phyloP scores from a whole-genome alignment of 1,284 basidiomycete species.

The Waitea zeae region DNA sequence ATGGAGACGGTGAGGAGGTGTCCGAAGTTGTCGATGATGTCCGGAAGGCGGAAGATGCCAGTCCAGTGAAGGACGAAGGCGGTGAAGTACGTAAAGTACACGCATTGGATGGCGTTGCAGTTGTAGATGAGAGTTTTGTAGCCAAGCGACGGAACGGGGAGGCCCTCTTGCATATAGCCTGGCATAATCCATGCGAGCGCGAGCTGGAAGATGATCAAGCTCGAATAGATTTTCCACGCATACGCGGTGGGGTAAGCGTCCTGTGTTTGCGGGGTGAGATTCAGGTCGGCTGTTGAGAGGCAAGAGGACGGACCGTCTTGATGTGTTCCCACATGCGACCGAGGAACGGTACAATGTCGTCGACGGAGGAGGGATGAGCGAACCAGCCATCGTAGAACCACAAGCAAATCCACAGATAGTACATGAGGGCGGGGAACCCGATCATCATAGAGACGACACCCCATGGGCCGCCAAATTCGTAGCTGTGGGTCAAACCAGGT shows the following conservation, averaged over 20 bases:
- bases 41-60: conserved; percentile 78
- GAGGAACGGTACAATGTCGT: conserved; percentile 71
- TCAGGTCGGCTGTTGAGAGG: neutral
- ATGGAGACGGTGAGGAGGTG: conserved; percentile 93
- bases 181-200: conserved; percentile 83
- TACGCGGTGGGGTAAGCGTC: conserved; percentile 84
- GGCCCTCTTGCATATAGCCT: conserved; percentile 85
- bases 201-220: conserved; percentile 82
- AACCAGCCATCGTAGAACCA: conserved; percentile 90
- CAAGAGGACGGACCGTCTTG: conserved; percentile 37
- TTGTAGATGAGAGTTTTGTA: conserved; percentile 93
- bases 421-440: conserved; percentile 86
- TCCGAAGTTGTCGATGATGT: conserved; percentile 95
- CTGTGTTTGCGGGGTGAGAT: conserved; percentile 19
- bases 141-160: conserved; percentile 80
- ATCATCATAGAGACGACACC: conserved; percentile 92
- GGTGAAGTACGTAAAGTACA: conserved; percentile 77
- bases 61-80: conserved; percentile 67
- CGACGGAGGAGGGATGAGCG: conserved; percentile 55
- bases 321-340: conserved; percentile 74
- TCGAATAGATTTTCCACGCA: conserved; percentile 80
- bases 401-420: conserved; percentile 97
- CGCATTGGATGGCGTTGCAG: conserved; percentile 84
- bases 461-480: conserved; percentile 91
- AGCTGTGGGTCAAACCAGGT: conserved; percentile 25